Evolutionary conservation across 2,329 filamentous ascomycete species (phyloP), one percentile per base, ranked within the genome.

Genomic region (Cladosporium sp.): DNA sequence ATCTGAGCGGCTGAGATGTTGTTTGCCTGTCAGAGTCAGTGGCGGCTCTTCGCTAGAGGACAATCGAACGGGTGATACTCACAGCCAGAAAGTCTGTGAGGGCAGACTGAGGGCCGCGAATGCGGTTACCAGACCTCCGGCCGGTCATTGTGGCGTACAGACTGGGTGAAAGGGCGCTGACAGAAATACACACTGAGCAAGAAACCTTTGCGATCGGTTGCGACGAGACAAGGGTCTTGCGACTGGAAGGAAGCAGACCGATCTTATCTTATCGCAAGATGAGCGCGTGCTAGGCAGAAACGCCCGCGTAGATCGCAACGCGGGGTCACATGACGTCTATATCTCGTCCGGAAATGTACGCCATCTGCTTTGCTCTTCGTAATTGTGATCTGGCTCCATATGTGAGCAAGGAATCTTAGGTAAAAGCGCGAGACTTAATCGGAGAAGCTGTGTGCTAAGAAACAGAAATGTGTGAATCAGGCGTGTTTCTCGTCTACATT

Each of bases 1-100:
- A 85, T 85, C 60, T 84, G 80, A 49, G 74, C 74, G 3, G 82
- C 82, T 18, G 81, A 87, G 59, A 89, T 89, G 61, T 88, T 88
- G 67, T 87, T 84, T 2, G 85, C 48, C 48, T 50, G 19, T 11
- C 11, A 6, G 8, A 4, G 40, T 50, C 18, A 50, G 40, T 40
- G 11, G 37, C 13, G n/a, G 3, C 16, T n/a, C 18, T 32, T 22
- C 9, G 16, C 32, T 4, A 53, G 9, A 38, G 16, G 50, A 38
- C 28, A 57, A 42, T 22, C 13, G 33, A 41, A 70, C 77, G 2
- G 1, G 10, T 14, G 66, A 70, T 81, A 37, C 48, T 35, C 14
- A 50, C 80, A 45, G 83, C 83, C 50, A 86, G 71, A 61, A 85
- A 86, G 63, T 86, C 82, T 6, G 83, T 86, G 62, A 86, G 70